phyloP scores from a whole-genome alignment of 2,329 filamentous ascomycete species.

The Sporothrix inflata region DNA sequence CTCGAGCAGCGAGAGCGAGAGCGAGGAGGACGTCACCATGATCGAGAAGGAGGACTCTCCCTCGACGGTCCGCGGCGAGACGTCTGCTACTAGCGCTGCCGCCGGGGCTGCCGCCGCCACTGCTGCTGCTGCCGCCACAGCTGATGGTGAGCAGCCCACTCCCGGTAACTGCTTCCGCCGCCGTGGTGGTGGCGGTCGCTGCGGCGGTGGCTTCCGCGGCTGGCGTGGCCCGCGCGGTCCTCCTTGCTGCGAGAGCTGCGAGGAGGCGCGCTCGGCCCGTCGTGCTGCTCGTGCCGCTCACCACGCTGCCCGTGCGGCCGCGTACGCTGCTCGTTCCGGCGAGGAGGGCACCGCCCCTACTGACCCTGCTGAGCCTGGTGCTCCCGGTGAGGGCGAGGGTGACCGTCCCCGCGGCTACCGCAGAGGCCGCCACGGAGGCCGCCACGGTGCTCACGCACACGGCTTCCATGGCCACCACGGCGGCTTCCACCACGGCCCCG shows the following conservation, averaged over 20 bases:
- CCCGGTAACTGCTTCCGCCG: neutral
- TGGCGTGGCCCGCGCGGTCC: neutral
- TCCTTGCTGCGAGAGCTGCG: conserved; percentile 18
- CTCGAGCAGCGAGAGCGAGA: conserved; percentile 17
- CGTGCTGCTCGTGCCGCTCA: conserved; percentile 12
- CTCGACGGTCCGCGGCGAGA: conserved; percentile 33
- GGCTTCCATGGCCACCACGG: neutral
- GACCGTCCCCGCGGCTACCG: neutral
- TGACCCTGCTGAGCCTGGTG: neutral
- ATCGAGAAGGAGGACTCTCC: conserved; percentile 40
- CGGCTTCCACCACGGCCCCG: conserved; percentile 9
- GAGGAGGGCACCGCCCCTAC: neutral
- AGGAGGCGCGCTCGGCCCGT: neutral
- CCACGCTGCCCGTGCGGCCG: conserved; percentile 14
- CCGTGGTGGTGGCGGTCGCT: conserved; percentile 5
- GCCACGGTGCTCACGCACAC: conserved; percentile 11
- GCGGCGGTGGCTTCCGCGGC: conserved; percentile 8
- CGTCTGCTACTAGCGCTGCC: conserved; percentile 1
- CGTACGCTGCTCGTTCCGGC: neutral
- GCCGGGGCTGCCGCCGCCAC: conserved; percentile 29
- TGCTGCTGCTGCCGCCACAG: neutral
- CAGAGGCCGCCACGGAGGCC: conserved; percentile 15
- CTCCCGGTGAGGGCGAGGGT: neutral
- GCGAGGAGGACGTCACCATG: conserved; percentile 33
- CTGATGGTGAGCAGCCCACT: neutral